Percentiles rank a stretch among this genome's conserved stretches.
These are phyloP conservation scores for Brasilioporus rufonigricans DNA, from an alignment of 768 basidiomycete genomes.

Conservation along the genomic window DNA sequence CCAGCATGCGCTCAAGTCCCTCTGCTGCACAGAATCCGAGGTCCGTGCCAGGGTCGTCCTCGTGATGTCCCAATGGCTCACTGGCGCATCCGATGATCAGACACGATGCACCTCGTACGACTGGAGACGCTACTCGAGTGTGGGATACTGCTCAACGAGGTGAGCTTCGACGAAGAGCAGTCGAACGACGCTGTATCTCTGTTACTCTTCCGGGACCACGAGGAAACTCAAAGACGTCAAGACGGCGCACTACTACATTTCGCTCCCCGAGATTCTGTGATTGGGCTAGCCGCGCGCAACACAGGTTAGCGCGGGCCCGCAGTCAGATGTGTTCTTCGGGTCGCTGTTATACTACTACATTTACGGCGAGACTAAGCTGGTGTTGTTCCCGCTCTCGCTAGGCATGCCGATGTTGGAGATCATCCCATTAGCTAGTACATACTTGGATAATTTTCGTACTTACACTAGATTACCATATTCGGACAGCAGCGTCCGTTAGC, in stretches of 20 bases:
- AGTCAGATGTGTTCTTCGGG: constrained; percentile 53
- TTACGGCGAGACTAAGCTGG: constrained; percentile 58
- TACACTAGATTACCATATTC: no score
- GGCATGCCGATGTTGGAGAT: no score
- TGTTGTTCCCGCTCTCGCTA: constrained; percentile 52
- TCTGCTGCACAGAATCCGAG: constrained; percentile 46
- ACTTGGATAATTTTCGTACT: no score
- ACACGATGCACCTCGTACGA: constrained; percentile 33
- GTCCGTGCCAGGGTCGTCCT: constrained; percentile 57
- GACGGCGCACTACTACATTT: constrained; percentile 69
- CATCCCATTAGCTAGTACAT: no score
- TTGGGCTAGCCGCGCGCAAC: constrained; percentile 42
- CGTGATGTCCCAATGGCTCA: constrained; percentile 47
- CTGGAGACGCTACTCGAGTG: constrained; percentile 51
- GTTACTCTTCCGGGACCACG: constrained; percentile 69
- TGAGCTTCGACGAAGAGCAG: constrained; percentile 48
- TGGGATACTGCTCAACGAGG: constrained; percentile 51
- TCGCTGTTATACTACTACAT: constrained; percentile 62
- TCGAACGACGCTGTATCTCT: constrained; percentile 61
- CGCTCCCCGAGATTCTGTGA: constrained; percentile 51
- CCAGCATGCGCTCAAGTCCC: constrained; percentile 51
- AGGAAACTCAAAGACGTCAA: constrained; percentile 74
- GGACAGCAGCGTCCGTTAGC: no score
- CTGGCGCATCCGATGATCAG: constrained; percentile 34
- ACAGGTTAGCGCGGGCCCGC: constrained; percentile 16